A percentile compares a stretch with the other conserved stretches of the same genome.
phyloP scores from a whole-genome alignment of 2,329 filamentous ascomycete species.

The Stachybotrys echinatus region DNA sequence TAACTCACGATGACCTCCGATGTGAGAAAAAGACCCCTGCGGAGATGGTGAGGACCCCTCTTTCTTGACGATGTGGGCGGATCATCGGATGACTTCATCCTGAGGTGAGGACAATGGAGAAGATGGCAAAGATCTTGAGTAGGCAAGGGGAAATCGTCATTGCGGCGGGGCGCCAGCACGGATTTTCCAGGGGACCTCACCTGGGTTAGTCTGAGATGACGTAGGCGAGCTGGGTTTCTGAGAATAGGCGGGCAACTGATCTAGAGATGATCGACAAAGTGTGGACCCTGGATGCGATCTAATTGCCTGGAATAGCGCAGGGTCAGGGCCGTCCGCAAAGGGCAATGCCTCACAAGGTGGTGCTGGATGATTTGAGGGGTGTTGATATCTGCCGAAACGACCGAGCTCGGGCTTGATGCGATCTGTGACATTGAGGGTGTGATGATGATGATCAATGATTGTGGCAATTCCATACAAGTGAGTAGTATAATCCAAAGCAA shows the following conservation, averaged over 20 bases:
- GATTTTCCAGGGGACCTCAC: too few species aligned
- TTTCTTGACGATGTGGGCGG: background rate
- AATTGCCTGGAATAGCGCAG: background rate
- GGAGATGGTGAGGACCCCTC: background rate
- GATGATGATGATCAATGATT: background rate
- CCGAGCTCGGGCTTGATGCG: background rate
- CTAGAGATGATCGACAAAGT: background rate
- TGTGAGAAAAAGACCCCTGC: background rate
- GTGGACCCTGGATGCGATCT: background rate
- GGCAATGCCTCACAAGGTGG: background rate
- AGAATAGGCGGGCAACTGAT: background rate
- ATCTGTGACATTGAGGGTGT: background rate
- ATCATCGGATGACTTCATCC: slow-evolving; percentile 15
- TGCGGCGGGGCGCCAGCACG: background rate
- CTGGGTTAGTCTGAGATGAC: too few species aligned
- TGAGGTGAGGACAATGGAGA: background rate
- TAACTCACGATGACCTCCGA: slow-evolving; percentile 27
- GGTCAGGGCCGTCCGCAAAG: background rate
- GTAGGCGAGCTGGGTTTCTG: background rate
- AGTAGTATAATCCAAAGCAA: too few species aligned
- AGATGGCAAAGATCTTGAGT: background rate
- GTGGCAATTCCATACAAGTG: background rate
- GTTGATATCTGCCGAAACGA: background rate
- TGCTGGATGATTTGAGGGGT: background rate
- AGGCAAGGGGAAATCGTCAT: slow-evolving; percentile 1